Evolutionary conservation across 2,329 filamentous ascomycete genomes (phyloP), one percentile per base, ranked within the genome.

Genomic region (Phialophora expanda): DNA sequence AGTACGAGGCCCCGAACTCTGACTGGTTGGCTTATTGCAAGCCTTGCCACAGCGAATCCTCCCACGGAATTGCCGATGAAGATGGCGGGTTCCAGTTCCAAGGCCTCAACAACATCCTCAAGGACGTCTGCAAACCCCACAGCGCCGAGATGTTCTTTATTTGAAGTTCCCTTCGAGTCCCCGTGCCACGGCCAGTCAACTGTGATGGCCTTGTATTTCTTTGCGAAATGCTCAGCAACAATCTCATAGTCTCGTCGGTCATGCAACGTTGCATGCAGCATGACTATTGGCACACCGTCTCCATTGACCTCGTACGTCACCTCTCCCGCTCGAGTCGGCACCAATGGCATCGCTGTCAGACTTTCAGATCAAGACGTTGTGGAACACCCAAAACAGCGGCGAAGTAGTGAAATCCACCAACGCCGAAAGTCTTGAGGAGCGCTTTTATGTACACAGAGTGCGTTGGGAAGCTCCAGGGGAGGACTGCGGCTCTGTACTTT

Each of bases 151-250:
- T 14, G 6, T n/a, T 51, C 57, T 22, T 34, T 48, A 20, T 32
- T 38, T 60, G 57, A 12, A 20, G n/a, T 22, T 4, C 57, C 57
- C 30, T 51, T 50, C 22, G 57, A 60, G 26, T 60, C 44, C 3
- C 57, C 38, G 9, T 60, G 57, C 57, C 57, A 60, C 17, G 57
- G 57, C 57, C 57, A 60, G 57, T 60, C 57, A 20, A 60, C 44
- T 8, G 38, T 32, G n/a, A 60, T 60, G 12, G 57, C n/a, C 28
- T 50, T 38, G 57, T 51, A 51, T 22, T 34, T 60, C 46, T 60
- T 41, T 14, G 57, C 57, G 12, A 60, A 41, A 51, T 30, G 46
- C 8, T 48, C 44, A 32, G 28, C 57, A 34, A 60, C 44, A n/a
- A 22, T 28, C 26, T 60, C 57, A 32, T 60, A 60, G 28, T 60